These are phyloP conservation scores for Quercus mongolica DNA, from an alignment of 306 rosid genomes.

Conservation along the genomic window DNA sequence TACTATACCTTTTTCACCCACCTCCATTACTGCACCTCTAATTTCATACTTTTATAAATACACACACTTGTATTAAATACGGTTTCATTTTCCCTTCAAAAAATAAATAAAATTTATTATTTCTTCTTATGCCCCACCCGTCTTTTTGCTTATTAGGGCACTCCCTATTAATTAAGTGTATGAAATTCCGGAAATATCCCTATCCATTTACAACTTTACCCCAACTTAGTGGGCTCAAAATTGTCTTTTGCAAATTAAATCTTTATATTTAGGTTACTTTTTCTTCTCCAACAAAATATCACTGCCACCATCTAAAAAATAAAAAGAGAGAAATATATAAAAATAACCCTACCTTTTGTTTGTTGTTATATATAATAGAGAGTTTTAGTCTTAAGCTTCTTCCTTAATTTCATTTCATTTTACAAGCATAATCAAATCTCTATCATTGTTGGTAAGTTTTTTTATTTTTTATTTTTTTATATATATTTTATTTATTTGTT, in stretches of 20 bases:
- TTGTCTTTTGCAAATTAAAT: slow-evolving; percentile 2
- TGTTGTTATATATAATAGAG: slow-evolving; percentile 10
- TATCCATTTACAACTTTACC: neutral
- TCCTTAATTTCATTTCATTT: slow-evolving; percentile 41
- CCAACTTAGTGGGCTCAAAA: slow-evolving; percentile 8
- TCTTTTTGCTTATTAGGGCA: neutral
- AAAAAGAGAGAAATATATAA: slow-evolving; percentile 7
- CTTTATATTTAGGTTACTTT: slow-evolving; percentile 28
- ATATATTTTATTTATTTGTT: neutral
- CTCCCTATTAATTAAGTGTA: neutral
- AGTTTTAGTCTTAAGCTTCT: slow-evolving; percentile 37
- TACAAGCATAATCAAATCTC: slow-evolving; percentile 22
- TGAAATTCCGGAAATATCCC: slow-evolving; percentile 22
- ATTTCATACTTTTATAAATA: too few relatives aligned
- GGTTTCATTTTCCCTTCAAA: too few relatives aligned
- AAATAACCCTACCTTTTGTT: slow-evolving; percentile 12
- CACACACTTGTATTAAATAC: too few relatives aligned
- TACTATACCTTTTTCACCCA: neutral
- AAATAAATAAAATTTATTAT: too few relatives aligned
- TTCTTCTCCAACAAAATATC: slow-evolving; percentile 16
- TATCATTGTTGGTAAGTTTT: slow-evolving; percentile 36
- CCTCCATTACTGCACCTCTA: neutral
- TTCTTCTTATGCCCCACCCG: too few relatives aligned
- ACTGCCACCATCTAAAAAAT: slow-evolving; percentile 20
- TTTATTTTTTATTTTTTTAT: neutral